Conservation (phyloP, 2,329 filamentous ascomycete genomes). For the Trichophyton equinum region DNA sequence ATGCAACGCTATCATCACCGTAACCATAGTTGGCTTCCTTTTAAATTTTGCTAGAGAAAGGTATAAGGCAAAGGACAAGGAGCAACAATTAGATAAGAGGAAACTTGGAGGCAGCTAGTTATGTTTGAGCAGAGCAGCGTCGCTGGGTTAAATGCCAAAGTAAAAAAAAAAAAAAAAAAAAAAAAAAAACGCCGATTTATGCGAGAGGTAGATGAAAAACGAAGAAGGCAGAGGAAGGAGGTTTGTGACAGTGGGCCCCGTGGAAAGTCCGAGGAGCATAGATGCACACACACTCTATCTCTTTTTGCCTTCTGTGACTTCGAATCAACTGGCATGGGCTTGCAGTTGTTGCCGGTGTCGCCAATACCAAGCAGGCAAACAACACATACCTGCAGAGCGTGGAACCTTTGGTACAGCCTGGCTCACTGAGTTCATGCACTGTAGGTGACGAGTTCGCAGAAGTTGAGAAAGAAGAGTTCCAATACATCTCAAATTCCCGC, state of each 20-base stretch:
- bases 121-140: no score
- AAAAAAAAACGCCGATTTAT: no score
- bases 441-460: background rate
- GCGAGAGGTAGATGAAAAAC: background rate
- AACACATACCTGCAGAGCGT: background rate
- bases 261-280: background rate
- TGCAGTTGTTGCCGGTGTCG: background rate
- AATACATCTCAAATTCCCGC: background rate
- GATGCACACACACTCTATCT: background rate
- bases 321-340: background rate
- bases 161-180: no score
- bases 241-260: background rate
- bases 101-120: no score
- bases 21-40: constrained; percentile 1
- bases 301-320: background rate
- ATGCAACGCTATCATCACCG: constrained; percentile 1
- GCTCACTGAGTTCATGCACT: background rate
- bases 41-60: background rate
- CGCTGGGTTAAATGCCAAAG: no score
- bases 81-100: background rate
- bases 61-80: background rate
- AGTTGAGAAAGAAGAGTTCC: background rate
- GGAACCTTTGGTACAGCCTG: background rate
- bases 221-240: background rate
- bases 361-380: background rate